Evolutionary conservation across 495 filamentous ascomycete genomes (phyloP), one percentile per base, ranked within the genome.

Genomic region (Penicillium turbatum): DNA sequence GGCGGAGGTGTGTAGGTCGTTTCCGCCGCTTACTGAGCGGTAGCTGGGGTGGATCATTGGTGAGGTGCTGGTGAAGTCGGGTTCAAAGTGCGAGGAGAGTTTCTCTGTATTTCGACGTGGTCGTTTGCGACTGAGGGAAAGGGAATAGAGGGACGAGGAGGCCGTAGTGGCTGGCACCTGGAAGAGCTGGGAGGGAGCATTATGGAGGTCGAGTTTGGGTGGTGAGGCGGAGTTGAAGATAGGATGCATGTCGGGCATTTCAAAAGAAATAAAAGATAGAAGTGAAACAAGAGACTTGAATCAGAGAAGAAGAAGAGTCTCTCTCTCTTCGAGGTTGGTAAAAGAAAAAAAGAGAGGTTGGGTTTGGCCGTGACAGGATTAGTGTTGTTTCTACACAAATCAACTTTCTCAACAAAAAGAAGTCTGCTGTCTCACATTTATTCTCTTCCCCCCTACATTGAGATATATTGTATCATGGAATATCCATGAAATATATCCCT

Each of bases 151-250:
- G 8, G 85, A 83, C 24, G 75, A 81, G 7, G 83, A 81, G 2
- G 81, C 73, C 5, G 85, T 84, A 5, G 82, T 78, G 13, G 86
- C 82, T n/a, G 88, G 87, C 2, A 86, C 80, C 53, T 83, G 86
- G 65, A 90, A 91, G 60, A 91, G 69, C 50, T 81, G 78, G 5
- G 80, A 81, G 54, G 72, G 76, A 26, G 78, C 71, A 50, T 74
- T 79, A 32, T 66, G 80, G 66, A 61, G 79, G 71, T 80, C 84
- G 64, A 72, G 72, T 68, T 72, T 76, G 19, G 72, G 77, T 46
- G 77, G 71, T n/a, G 80, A 70, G 19, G 74, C 65, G 29, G 72
- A 60, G 47, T 79, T 69, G 50, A 77, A 70, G 58, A 81, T 78
- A 42, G 63, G 71, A 35, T 76, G 75, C 71, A 82, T 77, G 42